phyloP scores from a whole-genome alignment of 371 early-diverging fungal genomes.

The Syncephalastrum sp. region DNA sequence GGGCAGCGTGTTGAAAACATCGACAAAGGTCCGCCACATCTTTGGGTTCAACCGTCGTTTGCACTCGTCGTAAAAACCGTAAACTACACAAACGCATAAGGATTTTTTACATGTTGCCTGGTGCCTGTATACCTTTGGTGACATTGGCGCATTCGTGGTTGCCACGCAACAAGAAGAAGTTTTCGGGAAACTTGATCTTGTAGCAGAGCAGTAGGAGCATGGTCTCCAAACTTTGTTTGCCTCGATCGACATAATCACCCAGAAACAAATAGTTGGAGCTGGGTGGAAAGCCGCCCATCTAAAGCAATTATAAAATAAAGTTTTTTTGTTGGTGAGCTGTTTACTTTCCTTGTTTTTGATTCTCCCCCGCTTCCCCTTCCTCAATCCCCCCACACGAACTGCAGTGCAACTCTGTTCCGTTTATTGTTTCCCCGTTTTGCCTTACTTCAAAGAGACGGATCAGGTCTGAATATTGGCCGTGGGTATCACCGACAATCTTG shows the following conservation, averaged over 20 bases:
- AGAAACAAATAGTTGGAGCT: constrained; percentile 91
- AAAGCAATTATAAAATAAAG: constrained; percentile 64
- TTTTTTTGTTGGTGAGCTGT: too few relatives aligned
- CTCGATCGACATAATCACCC: constrained; percentile 99
- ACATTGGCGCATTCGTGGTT: constrained; percentile 99
- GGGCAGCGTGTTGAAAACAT: constrained; percentile 97
- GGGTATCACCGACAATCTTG: constrained; percentile 96
- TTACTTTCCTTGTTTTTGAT: too few relatives aligned
- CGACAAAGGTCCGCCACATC: constrained; percentile 98
- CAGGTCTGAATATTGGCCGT: constrained; percentile 93
- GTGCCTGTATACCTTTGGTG: constrained; percentile 70
- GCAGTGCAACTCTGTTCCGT: not conserved
- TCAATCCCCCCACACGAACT: too few relatives aligned
- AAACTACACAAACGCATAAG: constrained; percentile 48
- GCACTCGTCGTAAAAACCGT: constrained; percentile 99
- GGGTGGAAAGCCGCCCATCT: constrained; percentile 89
- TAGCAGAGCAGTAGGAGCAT: constrained; percentile 93
- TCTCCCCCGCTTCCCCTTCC: too few relatives aligned
- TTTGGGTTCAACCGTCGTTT: constrained; percentile 93
- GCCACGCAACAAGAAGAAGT: constrained; percentile 96
- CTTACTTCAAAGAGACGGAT: constrained; percentile 79
- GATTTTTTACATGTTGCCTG: too few relatives aligned
- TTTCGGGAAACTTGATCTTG: constrained; percentile 97
- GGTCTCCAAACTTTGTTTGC: constrained; percentile 95
- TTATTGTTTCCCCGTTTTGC: too few relatives aligned